Evolutionary conservation across 1,284 basidiomycete species (phyloP).

Genomic region (Flammula alnicola): DNA sequence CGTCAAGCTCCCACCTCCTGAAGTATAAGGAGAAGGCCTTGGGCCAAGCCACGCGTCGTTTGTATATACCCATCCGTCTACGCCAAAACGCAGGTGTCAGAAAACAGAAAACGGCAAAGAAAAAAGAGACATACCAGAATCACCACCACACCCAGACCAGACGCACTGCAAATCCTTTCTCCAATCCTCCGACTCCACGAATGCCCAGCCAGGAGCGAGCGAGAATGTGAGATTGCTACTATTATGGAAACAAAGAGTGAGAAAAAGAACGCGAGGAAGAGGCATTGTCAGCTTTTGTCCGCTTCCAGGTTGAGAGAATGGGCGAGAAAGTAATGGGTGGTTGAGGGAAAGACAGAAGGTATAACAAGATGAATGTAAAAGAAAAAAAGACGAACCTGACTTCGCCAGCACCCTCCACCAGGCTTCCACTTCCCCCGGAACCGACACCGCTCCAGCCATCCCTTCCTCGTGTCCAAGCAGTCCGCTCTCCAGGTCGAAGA

Average conservation of each 20-base stretch:
- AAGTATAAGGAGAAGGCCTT: constrained; percentile 43
- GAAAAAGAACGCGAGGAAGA: constrained; percentile 12
- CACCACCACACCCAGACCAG: constrained; percentile 56
- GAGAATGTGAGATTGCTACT: constrained; percentile 81
- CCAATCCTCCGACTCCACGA: constrained; percentile 79
- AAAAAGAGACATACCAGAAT: constrained; percentile 44
- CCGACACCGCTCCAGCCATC: constrained; percentile 74
- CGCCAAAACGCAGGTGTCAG: not conserved
- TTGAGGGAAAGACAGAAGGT: not conserved
- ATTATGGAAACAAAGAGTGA: constrained; percentile 20
- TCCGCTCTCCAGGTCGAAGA: constrained; percentile 57
- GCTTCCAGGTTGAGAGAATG: constrained; percentile 10
- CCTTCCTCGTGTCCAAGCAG: constrained; percentile 69
- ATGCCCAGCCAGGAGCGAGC: constrained; percentile 69
- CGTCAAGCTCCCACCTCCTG: constrained; percentile 55
- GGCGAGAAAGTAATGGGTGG: constrained; percentile 9
- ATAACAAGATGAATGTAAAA: constrained; percentile 14
- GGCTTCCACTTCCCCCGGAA: constrained; percentile 14
- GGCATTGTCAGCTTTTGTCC: constrained; percentile 11
- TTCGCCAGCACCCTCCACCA: constrained; percentile 35
- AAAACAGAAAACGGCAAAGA: constrained; percentile 2
- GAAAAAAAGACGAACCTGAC: constrained; percentile 60
- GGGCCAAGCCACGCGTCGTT: constrained; percentile 72
- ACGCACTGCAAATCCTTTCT: constrained; percentile 60
- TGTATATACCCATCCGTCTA: constrained; percentile 80